Evolutionary conservation across 495 filamentous ascomycete genomes (phyloP).

Genomic region (Penicillium taxi): DNA sequence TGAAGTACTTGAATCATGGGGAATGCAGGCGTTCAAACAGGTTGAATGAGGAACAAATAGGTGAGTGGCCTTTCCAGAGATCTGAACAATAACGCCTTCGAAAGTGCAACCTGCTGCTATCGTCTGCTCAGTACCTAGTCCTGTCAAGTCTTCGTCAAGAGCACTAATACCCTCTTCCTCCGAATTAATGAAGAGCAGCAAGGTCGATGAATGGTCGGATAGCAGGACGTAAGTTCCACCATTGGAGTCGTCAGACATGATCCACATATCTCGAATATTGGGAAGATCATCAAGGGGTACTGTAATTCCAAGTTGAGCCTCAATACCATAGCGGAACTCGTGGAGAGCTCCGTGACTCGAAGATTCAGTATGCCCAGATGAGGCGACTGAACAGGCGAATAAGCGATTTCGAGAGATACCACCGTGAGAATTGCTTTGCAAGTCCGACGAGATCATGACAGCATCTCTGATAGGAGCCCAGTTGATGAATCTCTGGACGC

Average conservation of each 20-base stretch:
- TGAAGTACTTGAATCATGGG: conserved; percentile 12
- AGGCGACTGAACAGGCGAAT: conserved; percentile 38
- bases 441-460: conserved; percentile 35
- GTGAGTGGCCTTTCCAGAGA: conserved; percentile 45
- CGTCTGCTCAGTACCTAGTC: conserved; percentile 46
- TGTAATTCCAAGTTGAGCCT: conserved; percentile 54
- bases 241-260: conserved; percentile 38
- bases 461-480: conserved; percentile 80
- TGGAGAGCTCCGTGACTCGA: conserved; percentile 51
- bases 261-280: conserved; percentile 38
- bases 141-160: conserved; percentile 35
- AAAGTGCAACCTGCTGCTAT: conserved; percentile 43
- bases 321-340: conserved; percentile 63
- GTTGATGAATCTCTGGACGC: conserved; percentile 59
- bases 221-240: conserved; percentile 32
- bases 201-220: conserved; percentile 33
- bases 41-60: conserved; percentile 23
- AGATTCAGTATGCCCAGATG: no score
- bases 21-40: conserved; percentile 10
- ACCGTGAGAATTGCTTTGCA: conserved; percentile 10
- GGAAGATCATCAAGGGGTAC: conserved; percentile 38
- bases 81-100: conserved; percentile 42
- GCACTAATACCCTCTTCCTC: conserved; percentile 31
- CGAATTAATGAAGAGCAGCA: conserved; percentile 29
- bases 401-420: conserved; percentile 25